Evolutionary conservation across 1,284 basidiomycete species (phyloP).

Genomic region (Irpex sp.): DNA sequence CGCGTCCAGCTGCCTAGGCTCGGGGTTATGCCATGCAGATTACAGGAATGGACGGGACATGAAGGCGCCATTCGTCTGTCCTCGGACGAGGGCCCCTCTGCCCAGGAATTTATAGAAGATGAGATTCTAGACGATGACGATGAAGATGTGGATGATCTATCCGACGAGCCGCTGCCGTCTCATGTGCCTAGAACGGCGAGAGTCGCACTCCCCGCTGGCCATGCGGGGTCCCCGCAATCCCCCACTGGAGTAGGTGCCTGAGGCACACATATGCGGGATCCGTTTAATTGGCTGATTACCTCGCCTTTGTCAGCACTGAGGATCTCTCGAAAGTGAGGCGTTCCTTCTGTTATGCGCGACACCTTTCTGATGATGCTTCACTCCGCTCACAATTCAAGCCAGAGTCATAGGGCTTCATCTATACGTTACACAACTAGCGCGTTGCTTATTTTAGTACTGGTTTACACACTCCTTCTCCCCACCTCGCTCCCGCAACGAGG

Average conservation of each 20-base stretch:
- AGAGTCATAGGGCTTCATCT: conserved; percentile 1
- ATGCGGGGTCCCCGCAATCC: neutral
- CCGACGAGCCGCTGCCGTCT: conserved; percentile 23
- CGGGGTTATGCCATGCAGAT: conserved; percentile 31
- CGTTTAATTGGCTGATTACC: neutral
- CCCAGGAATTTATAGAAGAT: conserved; percentile 60
- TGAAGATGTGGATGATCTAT: conserved; percentile 34
- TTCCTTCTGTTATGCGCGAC: neutral
- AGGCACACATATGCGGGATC: neutral
- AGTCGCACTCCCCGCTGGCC: neutral
- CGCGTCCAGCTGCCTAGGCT: neutral
- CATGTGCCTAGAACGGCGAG: neutral
- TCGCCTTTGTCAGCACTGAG: neutral
- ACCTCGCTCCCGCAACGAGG: neutral
- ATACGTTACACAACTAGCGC: neutral
- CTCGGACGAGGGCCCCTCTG: conserved; percentile 67
- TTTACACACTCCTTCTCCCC: neutral
- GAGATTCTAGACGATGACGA: conserved; percentile 60
- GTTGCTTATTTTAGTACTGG: neutral
- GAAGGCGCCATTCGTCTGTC: conserved; percentile 68
- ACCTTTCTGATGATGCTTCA: neutral
- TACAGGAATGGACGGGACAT: conserved; percentile 51
- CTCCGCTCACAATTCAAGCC: neutral
- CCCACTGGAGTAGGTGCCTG: neutral
- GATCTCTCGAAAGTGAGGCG: neutral